Percentiles rank a stretch among this genome's conserved stretches.
Evolutionary conservation across 2,329 filamentous ascomycete species (phyloP).

Genomic region (Endocalyx cinctus): DNA sequence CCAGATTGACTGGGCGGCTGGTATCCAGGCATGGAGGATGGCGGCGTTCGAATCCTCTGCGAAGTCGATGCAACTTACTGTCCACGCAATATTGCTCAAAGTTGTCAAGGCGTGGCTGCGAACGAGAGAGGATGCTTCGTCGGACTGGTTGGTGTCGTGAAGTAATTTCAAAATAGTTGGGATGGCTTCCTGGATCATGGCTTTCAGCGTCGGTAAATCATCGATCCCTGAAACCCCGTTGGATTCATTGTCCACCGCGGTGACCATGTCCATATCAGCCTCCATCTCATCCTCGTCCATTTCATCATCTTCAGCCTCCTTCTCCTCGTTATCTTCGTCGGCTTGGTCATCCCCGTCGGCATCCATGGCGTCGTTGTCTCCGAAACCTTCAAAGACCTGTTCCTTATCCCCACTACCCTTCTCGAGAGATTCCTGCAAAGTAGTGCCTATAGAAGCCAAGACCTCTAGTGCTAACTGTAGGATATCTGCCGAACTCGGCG

Average conservation of each 20-base stretch:
- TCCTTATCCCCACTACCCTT: constrained; percentile 33
- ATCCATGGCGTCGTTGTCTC: constrained; percentile 34
- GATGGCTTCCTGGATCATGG: constrained; percentile 39
- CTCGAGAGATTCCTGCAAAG: constrained; percentile 47
- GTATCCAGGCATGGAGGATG: constrained; percentile 51
- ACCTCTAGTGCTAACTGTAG: constrained; percentile 56
- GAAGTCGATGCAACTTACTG: constrained; percentile 58
- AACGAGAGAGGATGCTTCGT: constrained; percentile 38
- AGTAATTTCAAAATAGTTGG: constrained; percentile 42
- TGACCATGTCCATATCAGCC: constrained; percentile 62
- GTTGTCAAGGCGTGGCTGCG: constrained; percentile 53
- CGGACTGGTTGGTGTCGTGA: constrained; percentile 33
- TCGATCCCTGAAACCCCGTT: constrained; percentile 41
- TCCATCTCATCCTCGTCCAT: constrained; percentile 55
- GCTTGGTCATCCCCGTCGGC: constrained; percentile 32
- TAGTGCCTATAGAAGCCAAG: constrained; percentile 60
- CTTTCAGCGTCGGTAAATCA: constrained; percentile 50
- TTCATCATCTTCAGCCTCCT: constrained; percentile 41
- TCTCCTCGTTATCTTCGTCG: constrained; percentile 30
- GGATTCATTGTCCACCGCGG: constrained; percentile 40
- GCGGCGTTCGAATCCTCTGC: constrained; percentile 46
- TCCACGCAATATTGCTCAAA: constrained; percentile 66
- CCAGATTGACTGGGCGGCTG: constrained; percentile 54
- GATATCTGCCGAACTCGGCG: constrained; percentile 39
- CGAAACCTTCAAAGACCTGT: constrained; percentile 35